A percentile compares a stretch with the other conserved stretches of the same genome.
phyloP scores from a whole-genome alignment of 2,329 filamentous ascomycete genomes.

The Neonectria punicea region DNA sequence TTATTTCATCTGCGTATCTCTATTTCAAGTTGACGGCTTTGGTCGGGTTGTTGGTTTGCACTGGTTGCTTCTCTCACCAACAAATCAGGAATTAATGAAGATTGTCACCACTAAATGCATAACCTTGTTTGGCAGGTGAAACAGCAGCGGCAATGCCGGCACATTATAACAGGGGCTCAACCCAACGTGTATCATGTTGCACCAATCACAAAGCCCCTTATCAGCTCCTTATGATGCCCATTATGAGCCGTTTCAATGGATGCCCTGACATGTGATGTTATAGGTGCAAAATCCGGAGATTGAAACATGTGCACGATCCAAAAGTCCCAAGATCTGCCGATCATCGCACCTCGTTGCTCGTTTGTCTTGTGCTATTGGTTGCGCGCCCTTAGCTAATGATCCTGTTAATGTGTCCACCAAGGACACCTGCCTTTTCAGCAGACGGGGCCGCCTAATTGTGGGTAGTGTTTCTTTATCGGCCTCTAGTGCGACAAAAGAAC shows the following conservation, averaged over 20 bases:
- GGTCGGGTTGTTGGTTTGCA: too few species aligned
- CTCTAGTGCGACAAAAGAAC: neutral
- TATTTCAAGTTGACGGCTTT: too few species aligned
- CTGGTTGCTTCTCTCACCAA: too few species aligned
- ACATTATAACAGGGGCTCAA: neutral
- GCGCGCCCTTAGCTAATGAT: constrained; percentile 24
- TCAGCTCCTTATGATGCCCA: neutral
- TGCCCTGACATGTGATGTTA: neutral
- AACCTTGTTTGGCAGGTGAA: neutral
- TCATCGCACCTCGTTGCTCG: constrained; percentile 15
- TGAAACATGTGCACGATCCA: neutral
- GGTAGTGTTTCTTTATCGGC: neutral
- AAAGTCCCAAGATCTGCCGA: constrained; percentile 30
- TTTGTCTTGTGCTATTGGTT: constrained; percentile 27
- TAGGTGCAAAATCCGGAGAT: neutral
- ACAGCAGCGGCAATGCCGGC: neutral
- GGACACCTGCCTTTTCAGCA: neutral
- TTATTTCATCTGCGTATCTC: too few species aligned
- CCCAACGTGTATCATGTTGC: neutral
- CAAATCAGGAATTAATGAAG: neutral
- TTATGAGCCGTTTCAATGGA: neutral
- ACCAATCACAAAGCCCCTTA: neutral
- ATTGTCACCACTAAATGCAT: neutral
- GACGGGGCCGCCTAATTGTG: neutral
- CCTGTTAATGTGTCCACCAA: constrained; percentile 29